Conservation (phyloP, 345 rosid species). For the Litchi chinensis region DNA sequence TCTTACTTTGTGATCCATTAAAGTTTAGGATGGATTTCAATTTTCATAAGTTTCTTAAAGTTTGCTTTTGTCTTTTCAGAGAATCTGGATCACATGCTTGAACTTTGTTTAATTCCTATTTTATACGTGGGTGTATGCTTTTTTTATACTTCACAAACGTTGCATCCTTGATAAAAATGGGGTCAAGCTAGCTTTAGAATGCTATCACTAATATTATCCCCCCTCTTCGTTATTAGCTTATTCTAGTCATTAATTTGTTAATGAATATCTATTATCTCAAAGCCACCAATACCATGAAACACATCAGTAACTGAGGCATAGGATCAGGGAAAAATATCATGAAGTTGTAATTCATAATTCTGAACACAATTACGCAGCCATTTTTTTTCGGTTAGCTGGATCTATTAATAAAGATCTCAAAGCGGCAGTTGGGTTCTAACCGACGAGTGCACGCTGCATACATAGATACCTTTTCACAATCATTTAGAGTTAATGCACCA, state of each 20-base stretch:
- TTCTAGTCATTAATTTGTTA: not conserved
- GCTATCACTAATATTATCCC: not conserved
- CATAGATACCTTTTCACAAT: not conserved
- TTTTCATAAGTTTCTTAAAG: conserved; percentile 11
- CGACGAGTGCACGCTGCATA: not conserved
- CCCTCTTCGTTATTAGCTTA: not conserved
- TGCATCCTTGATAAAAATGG: not conserved
- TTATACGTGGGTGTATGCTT: not conserved
- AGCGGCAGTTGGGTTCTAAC: not conserved
- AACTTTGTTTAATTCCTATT: not conserved
- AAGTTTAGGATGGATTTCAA: not conserved
- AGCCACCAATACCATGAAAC: not conserved
- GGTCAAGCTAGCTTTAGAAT: not conserved
- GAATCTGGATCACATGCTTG: conserved; percentile 19
- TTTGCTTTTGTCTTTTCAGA: conserved; percentile 14
- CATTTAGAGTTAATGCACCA: not conserved
- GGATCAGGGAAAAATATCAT: not conserved
- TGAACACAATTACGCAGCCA: not conserved
- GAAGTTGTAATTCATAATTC: not conserved
- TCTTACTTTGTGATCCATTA: not conserved
- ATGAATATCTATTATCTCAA: not conserved
- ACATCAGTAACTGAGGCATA: not conserved
- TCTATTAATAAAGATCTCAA: no score
- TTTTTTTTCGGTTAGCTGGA: not conserved
- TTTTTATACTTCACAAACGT: not conserved